Conservation (phyloP, 2,329 filamentous ascomycete species). For the Stachybotrys chartarum region DNA sequence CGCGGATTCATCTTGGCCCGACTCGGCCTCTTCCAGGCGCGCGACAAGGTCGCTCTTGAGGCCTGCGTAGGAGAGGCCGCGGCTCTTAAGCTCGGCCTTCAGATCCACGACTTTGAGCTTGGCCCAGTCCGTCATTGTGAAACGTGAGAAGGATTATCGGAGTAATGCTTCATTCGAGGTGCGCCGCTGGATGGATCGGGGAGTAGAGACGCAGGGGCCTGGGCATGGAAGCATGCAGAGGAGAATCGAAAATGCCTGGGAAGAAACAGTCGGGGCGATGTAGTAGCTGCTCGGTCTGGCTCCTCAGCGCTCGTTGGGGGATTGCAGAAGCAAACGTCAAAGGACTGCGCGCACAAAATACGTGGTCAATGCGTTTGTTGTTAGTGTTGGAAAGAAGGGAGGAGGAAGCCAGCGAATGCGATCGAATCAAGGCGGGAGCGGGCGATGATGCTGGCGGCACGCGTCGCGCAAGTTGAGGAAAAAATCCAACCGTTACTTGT, state of each 20-base stretch:
- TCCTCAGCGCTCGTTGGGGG: background rate
- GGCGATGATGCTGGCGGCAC: no score
- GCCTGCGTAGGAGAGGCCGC: slow-evolving; percentile 62
- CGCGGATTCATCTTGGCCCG: slow-evolving; percentile 1
- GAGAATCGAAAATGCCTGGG: no score
- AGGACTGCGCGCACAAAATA: background rate
- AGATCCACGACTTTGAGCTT: slow-evolving; percentile 68
- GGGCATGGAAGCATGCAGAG: no score
- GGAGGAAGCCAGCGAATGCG: background rate
- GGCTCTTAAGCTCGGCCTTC: slow-evolving; percentile 65
- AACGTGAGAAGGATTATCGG: background rate
- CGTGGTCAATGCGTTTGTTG: background rate
- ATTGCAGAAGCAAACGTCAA: background rate
- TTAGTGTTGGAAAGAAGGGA: background rate
- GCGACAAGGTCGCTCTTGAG: slow-evolving; percentile 67
- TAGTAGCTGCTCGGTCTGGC: background rate
- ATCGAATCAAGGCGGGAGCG: background rate
- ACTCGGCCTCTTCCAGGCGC: slow-evolving; percentile 40
- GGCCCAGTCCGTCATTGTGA: slow-evolving; percentile 43
- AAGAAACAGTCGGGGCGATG: no score
- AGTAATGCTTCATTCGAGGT: background rate
- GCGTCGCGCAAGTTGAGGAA: background rate
- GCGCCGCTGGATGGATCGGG: background rate
- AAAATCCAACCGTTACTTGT: background rate
- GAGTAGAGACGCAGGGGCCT: no score